Conservation (phyloP, 805 yeast genomes). For the Kodamaea nitidulidarum region DNA sequence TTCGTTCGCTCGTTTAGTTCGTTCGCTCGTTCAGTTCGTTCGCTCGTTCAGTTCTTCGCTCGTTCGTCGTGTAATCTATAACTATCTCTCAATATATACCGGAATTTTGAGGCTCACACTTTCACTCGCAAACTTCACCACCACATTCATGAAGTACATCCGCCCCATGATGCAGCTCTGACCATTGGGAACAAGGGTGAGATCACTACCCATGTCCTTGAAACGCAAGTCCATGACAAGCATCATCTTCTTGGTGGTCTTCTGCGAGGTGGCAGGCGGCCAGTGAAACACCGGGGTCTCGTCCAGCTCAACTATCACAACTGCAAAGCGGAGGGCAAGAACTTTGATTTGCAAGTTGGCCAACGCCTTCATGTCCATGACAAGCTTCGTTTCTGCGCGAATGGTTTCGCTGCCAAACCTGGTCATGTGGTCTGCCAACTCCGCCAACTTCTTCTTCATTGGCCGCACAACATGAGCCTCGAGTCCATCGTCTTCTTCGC, state of each 20-base stretch:
- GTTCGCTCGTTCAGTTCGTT: too few species aligned
- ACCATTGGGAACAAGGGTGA: constrained; percentile 23
- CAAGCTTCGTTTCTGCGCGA: constrained; percentile 16
- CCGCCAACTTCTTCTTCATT: constrained; percentile 17
- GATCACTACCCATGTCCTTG: constrained; percentile 12
- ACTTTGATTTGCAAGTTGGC: constrained; percentile 22
- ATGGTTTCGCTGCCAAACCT: constrained; percentile 17
- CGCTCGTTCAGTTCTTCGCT: too few species aligned
- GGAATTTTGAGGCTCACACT: constrained; percentile 18
- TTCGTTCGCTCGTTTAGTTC: too few species aligned
- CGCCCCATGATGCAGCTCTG: constrained; percentile 28
- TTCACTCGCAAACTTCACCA: constrained; percentile 19
- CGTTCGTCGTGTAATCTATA: not conserved
- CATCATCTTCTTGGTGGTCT: constrained; percentile 5
- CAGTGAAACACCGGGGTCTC: not conserved
- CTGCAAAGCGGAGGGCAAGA: constrained; percentile 16
- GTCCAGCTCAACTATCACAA: constrained; percentile 6
- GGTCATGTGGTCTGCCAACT: constrained; percentile 14
- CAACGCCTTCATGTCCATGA: constrained; percentile 26
- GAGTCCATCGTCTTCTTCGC: constrained; percentile 16
- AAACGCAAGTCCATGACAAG: constrained; percentile 12
- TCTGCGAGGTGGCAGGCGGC: not conserved
- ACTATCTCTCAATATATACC: constrained; percentile 12
- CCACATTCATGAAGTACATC: constrained; percentile 19
- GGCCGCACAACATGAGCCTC: constrained; percentile 20